A percentile compares a stretch with the other conserved stretches of the same genome.
Evolutionary conservation across 371 early-diverging fungal genomes (phyloP).

Genomic region (Mucor sp.): DNA sequence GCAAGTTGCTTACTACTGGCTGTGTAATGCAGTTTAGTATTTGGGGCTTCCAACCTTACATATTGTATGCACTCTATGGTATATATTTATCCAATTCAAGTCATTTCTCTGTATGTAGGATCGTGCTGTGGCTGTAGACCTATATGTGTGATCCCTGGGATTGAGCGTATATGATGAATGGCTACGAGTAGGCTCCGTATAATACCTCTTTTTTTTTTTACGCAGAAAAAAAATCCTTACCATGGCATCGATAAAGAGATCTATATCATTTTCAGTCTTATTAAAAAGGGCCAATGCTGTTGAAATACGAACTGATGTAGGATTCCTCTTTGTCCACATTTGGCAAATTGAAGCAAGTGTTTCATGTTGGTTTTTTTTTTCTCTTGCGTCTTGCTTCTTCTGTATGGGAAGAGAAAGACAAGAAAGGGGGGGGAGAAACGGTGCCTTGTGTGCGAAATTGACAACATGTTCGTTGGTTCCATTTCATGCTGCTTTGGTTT

Average conservation of each 20-base stretch:
- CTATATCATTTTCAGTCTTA: neutral
- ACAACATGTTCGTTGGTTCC: neutral
- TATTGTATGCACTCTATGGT: neutral
- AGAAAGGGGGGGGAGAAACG: neutral
- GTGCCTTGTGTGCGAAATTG: too few species aligned
- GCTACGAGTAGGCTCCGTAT: too few species aligned
- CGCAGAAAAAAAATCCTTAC: neutral
- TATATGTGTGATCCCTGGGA: neutral
- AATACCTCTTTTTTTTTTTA: too few species aligned
- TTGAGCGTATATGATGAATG: too few species aligned
- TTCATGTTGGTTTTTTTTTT: conserved; percentile 11
- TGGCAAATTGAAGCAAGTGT: conserved; percentile 24
- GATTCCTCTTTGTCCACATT: conserved; percentile 18
- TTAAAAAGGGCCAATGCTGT: conserved; percentile 10
- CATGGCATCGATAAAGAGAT: neutral
- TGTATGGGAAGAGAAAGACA: too few species aligned
- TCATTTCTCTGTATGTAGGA: conserved; percentile 3
- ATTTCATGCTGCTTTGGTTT: neutral
- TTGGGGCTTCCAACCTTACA: conserved; percentile 4
- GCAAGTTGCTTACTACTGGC: neutral
- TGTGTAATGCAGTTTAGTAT: conserved; percentile 6
- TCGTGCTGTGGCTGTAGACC: conserved; percentile 5
- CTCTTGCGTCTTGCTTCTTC: too few species aligned
- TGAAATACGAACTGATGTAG: conserved; percentile 24
- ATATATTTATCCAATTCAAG: neutral